These are phyloP conservation scores for Blastobotrys ciferrii DNA, from an alignment of 1,139 yeast species.

Conservation along the genomic window DNA sequence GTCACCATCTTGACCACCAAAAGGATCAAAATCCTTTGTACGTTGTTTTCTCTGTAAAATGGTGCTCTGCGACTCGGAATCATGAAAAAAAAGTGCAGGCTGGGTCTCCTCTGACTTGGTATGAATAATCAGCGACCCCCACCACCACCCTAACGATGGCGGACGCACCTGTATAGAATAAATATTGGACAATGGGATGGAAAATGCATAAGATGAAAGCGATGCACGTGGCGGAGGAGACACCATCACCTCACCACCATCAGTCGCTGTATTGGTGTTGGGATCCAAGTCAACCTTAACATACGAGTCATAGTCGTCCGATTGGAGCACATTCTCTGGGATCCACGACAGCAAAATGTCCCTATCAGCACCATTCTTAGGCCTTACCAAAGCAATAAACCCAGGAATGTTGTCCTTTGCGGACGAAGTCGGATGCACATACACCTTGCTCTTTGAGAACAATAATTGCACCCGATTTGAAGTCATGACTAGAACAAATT, in stretches of 20 bases:
- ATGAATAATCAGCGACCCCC: slow-evolving; percentile 78
- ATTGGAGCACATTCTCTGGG: slow-evolving; percentile 57
- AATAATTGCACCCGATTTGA: slow-evolving; percentile 33
- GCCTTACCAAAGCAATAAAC: slow-evolving; percentile 60
- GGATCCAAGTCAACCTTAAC: slow-evolving; percentile 53
- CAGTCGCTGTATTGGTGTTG: slow-evolving; percentile 12
- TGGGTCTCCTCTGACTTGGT: slow-evolving; percentile 64
- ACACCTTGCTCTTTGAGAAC: slow-evolving; percentile 47
- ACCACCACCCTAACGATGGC: slow-evolving; percentile 88
- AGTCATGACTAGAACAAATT: background rate
- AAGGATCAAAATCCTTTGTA: slow-evolving; percentile 71
- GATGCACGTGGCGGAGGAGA: slow-evolving; percentile 53
- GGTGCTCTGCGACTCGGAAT: slow-evolving; percentile 78
- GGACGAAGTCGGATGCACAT: slow-evolving; percentile 74
- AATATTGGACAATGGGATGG: slow-evolving; percentile 55
- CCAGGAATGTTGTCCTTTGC: slow-evolving; percentile 79
- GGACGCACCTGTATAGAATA: slow-evolving; percentile 80
- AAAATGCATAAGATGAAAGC: slow-evolving; percentile 63
- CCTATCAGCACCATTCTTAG: slow-evolving; percentile 49
- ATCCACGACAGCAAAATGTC: slow-evolving; percentile 72
- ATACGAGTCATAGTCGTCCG: slow-evolving; percentile 50
- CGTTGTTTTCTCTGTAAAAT: slow-evolving; percentile 55
- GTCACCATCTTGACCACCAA: slow-evolving; percentile 50
- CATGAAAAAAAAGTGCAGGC: slow-evolving; percentile 90
- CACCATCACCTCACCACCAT: slow-evolving; percentile 39